Evolutionary conservation across 2,329 filamentous ascomycete species (phyloP).

Genomic region (Aureobasidium melanogenum): DNA sequence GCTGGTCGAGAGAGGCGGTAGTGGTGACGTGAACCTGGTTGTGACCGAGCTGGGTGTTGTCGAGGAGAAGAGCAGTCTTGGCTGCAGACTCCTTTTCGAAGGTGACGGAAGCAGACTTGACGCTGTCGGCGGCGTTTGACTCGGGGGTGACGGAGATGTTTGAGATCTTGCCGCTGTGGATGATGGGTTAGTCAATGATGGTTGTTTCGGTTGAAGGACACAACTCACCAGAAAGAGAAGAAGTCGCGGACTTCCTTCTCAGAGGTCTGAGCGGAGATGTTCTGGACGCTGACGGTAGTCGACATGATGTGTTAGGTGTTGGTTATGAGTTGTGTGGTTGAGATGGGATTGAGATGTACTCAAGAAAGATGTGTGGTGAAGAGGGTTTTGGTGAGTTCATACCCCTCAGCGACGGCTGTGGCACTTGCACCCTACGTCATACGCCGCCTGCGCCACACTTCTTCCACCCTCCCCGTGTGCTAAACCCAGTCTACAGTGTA

Average conservation of each 20-base stretch:
- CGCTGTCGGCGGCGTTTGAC: slow-evolving; percentile 45
- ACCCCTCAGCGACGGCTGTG: too few relatives aligned
- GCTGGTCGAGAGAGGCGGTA: slow-evolving; percentile 56
- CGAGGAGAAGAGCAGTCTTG: slow-evolving; percentile 91
- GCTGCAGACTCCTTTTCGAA: slow-evolving; percentile 97
- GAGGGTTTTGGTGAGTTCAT: background rate
- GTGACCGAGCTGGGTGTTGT: slow-evolving; percentile 86
- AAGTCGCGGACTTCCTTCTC: slow-evolving; percentile 93
- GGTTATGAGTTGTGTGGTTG: background rate
- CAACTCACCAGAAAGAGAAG: slow-evolving; percentile 82
- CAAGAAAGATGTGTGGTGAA: background rate
- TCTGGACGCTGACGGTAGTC: slow-evolving; percentile 75
- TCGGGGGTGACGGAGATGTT: slow-evolving; percentile 64
- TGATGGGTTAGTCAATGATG: background rate
- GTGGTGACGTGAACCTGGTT: slow-evolving; percentile 70
- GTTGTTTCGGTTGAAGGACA: background rate
- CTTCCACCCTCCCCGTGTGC: too few relatives aligned
- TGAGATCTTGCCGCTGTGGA: slow-evolving; percentile 75
- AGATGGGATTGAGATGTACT: background rate
- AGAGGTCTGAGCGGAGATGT: slow-evolving; percentile 71
- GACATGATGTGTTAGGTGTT: slow-evolving; percentile 31
- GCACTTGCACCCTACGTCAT: too few relatives aligned
- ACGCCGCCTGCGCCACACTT: too few relatives aligned
- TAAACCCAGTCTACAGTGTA: too few relatives aligned
- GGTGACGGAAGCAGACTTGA: slow-evolving; percentile 80